These are phyloP conservation scores for Rheum nobile DNA, from an alignment of 148 eudicot genomes.

Conservation along the genomic window DNA sequence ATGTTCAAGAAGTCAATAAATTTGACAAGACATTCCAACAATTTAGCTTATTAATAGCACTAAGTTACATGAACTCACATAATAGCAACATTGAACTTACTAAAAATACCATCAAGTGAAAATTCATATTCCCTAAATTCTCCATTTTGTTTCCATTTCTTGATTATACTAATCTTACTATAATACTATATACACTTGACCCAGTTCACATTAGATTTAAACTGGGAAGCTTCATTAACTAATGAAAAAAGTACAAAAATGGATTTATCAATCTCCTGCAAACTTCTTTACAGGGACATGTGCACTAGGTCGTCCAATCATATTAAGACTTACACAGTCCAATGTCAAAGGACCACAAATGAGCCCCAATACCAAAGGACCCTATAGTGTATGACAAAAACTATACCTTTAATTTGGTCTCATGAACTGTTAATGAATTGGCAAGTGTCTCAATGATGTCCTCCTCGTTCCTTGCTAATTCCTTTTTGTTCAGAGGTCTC, in stretches of 20 bases:
- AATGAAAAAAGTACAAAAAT: neutral
- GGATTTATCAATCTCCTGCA: neutral
- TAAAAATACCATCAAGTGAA: neutral
- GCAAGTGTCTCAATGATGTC: slow-evolving; percentile 71
- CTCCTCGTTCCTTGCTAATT: slow-evolving; percentile 82
- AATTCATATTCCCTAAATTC: neutral
- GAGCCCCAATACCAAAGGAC: neutral
- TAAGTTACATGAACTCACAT: neutral
- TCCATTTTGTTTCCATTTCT: neutral
- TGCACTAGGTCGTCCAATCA: neutral
- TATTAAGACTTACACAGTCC: neutral
- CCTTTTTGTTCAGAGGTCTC: slow-evolving; percentile 91
- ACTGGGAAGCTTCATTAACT: neutral
- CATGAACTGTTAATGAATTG: slow-evolving; percentile 71
- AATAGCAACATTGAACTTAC: neutral
- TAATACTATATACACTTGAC: neutral
- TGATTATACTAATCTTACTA: neutral
- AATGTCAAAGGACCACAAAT: neutral
- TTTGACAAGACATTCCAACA: neutral
- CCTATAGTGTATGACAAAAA: neutral
- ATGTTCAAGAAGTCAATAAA: neutral
- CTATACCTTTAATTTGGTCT: slow-evolving; percentile 80
- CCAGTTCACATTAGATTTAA: neutral
- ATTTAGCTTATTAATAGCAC: neutral
- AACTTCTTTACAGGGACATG: neutral